Conservation (phyloP, 2,329 filamentous ascomycete species). For the Rhinocladiella mackenziei region DNA sequence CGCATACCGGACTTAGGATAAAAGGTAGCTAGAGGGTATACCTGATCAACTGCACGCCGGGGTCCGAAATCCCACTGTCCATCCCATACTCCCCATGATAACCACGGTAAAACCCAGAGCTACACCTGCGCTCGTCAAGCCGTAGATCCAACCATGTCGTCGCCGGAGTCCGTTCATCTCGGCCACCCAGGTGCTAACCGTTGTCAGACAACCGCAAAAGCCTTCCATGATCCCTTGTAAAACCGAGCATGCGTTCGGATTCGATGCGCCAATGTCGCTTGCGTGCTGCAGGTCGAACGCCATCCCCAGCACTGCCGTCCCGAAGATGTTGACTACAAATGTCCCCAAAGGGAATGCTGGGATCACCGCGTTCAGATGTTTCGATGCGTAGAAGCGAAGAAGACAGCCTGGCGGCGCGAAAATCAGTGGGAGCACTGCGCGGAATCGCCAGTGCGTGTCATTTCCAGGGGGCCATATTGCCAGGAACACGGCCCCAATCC, state of each 20-base stretch:
- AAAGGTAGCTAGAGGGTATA: too few species aligned
- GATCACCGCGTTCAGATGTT: slow-evolving; percentile 61
- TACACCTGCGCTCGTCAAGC: slow-evolving; percentile 52
- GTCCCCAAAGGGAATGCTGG: slow-evolving; percentile 74
- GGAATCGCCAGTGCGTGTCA: slow-evolving; percentile 61
- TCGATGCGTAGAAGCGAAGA: slow-evolving; percentile 64
- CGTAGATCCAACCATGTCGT: slow-evolving; percentile 55
- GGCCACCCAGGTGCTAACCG: slow-evolving; percentile 60
- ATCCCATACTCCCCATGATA: slow-evolving; percentile 71
- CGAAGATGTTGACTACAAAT: slow-evolving; percentile 70
- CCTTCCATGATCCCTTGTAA: slow-evolving; percentile 61
- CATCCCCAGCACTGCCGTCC: slow-evolving; percentile 69
- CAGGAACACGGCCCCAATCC: slow-evolving; percentile 69
- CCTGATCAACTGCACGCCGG: slow-evolving; percentile 19
- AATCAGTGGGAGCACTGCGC: slow-evolving; percentile 66
- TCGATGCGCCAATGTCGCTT: slow-evolving; percentile 43
- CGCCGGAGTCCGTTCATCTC: slow-evolving; percentile 52
- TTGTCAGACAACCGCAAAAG: slow-evolving; percentile 62
- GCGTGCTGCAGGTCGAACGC: slow-evolving; percentile 71
- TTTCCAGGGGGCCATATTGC: slow-evolving; percentile 61
- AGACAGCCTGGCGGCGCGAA: slow-evolving; percentile 76
- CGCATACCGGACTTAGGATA: too few species aligned
- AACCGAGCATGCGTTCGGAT: slow-evolving; percentile 53
- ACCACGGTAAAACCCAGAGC: slow-evolving; percentile 60
- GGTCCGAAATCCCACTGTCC: slow-evolving; percentile 56